These are phyloP conservation scores for Boletus rubroflammeus DNA, from an alignment of 768 basidiomycete species.

Conservation along the genomic window DNA sequence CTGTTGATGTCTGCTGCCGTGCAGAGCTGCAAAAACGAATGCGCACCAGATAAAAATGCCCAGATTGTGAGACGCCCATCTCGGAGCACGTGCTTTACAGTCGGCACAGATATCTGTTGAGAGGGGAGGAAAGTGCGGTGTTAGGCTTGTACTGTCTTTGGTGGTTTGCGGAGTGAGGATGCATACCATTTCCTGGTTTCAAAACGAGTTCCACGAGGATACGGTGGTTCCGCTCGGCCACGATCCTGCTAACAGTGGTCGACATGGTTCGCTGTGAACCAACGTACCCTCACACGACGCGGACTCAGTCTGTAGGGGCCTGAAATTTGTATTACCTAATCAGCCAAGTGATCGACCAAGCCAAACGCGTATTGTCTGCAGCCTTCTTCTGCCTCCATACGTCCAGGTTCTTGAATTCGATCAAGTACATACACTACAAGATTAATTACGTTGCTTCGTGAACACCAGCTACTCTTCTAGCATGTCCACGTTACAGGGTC, in stretches of 20 bases:
- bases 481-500: conserved; percentile 21
- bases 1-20: conserved; percentile 6
- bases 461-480: neutral
- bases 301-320: neutral
- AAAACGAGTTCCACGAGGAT: conserved; percentile 63
- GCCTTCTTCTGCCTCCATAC: neutral
- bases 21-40: neutral
- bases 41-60: conserved; percentile 85
- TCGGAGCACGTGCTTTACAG: conserved; percentile 79
- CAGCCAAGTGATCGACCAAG: conserved; percentile 10
- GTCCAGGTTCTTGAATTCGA: neutral
- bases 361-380: neutral
- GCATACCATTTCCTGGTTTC: conserved; percentile 77
- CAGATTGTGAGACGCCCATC: conserved; percentile 88
- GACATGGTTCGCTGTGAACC: conserved; percentile 24
- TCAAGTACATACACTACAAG: conserved; percentile 2
- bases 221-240: conserved; percentile 62
- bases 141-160: neutral
- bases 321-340: conserved; percentile 16
- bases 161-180: neutral
- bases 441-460: conserved; percentile 14
- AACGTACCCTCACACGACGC: neutral
- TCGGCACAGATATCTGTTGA: conserved; percentile 82
- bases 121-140: conserved; percentile 8
- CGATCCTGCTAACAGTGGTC: conserved; percentile 48